Conservation (phyloP, 148 eudicot genomes). For the Silene conica region DNA sequence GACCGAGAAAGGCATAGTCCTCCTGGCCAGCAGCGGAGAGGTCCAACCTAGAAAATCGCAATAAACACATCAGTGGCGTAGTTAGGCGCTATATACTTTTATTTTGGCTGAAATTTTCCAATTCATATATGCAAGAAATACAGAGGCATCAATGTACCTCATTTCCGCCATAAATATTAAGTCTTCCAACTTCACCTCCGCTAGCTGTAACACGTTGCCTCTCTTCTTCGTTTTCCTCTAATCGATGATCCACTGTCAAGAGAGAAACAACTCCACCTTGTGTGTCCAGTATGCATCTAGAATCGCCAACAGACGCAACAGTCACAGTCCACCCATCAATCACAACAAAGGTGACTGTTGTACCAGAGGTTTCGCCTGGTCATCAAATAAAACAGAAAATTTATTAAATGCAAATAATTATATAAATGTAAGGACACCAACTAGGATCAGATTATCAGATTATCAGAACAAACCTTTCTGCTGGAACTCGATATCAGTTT, state of each 20-base stretch:
- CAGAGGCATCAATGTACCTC: constrained; percentile 45
- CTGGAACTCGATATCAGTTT: constrained; percentile 96
- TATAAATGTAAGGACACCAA: neutral
- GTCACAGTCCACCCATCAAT: constrained; percentile 98
- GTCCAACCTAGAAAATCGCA: constrained; percentile 64
- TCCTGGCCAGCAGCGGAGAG: constrained; percentile 99
- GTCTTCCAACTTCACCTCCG: constrained; percentile 98
- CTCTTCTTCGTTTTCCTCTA: constrained; percentile 93
- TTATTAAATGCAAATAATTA: neutral
- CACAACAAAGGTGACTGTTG: constrained; percentile 92
- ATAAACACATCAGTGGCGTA: neutral
- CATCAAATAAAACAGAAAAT: constrained; percentile 6
- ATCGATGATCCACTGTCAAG: constrained; percentile 88
- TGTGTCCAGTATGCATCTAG: constrained; percentile 92
- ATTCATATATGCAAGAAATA: neutral
- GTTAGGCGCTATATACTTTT: neutral
- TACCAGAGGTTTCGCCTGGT: constrained; percentile 92
- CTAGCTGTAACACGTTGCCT: constrained; percentile 94
- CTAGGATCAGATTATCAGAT: neutral
- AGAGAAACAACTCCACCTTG: constrained; percentile 83
- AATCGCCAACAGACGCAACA: constrained; percentile 98
- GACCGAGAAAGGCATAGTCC: constrained; percentile 95
- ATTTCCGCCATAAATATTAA: constrained; percentile 72
- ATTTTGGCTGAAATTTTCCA: neutral
- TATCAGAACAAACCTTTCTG: constrained; percentile 58